Base-by-base conservation (phyloP, 2,329 filamentous ascomycete genomes). In the Fonsecaea nubica region DNA sequence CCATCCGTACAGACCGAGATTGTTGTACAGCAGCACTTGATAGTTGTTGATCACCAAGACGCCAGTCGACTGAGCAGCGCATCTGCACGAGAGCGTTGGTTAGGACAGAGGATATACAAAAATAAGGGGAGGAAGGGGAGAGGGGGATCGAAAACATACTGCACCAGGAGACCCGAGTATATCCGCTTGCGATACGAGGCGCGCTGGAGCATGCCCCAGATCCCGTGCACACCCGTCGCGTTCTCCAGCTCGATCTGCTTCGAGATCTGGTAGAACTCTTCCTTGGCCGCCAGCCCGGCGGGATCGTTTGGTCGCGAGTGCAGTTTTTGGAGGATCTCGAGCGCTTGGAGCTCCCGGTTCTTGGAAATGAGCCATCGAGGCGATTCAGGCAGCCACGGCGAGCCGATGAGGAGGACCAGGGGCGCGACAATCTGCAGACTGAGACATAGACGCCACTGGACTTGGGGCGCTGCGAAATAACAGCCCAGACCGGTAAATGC, bases 331-430 rank as follows among this genome's bases (percentile, higher is more conserved):
- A 84, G 73, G 9, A 81, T 76, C 2, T 74, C 73, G 45, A 74
- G 71, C 18, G 77, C 75, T 74, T 82, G 78, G 0, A 80, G 53
- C 25, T 72, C 61, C 3, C 78, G 74, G 58, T 77, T 80, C 57
- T 83, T 77, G 7, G 78, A 76, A 12, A 83, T 68, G 9, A 81
- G 75, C 79, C 79, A 81, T 52, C 80, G 76, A 12, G 80, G 80
- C 9, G 79, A 81, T 63, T 77, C 78, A 6, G 65, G 65, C 10
- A 83, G 74, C 70, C 75, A 78, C 12, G 73, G 73, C 52, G 73
- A 77, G n/a, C 77, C 77, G 9, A 74, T 72, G 1, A 82, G 75
- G 3, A 83, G 74, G 15, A 80, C 70, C 9, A 82, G 63, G 0
- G 80, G 76, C 15, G 78, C 77, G 3, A 78, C 71, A 40, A 73